phyloP scores from a whole-genome alignment of 768 basidiomycete genomes.

The Trametes gibbosa region DNA sequence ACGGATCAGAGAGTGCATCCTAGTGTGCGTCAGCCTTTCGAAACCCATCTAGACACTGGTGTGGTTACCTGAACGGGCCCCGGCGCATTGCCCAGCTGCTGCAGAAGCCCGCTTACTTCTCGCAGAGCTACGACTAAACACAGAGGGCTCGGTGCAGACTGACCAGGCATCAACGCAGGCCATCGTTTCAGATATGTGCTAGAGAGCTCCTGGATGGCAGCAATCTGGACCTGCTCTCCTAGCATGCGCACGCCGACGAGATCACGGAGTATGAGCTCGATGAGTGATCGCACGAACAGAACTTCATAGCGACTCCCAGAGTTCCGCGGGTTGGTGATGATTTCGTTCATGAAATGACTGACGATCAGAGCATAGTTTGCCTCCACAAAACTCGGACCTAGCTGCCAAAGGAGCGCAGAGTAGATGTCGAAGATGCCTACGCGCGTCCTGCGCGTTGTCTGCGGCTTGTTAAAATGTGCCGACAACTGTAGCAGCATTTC shows the following conservation, averaged over 20 bases:
- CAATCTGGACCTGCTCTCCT: constrained; percentile 91
- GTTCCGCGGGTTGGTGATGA: constrained; percentile 61
- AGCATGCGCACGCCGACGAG: constrained; percentile 86
- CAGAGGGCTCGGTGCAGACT: constrained; percentile 61
- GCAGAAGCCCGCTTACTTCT: constrained; percentile 83
- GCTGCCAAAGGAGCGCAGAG: constrained; percentile 65
- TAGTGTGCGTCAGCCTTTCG: constrained; percentile 3
- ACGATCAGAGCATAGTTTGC: constrained; percentile 77
- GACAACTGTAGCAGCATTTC: constrained; percentile 89
- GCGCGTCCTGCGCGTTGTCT: constrained; percentile 63
- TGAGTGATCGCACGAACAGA: constrained; percentile 66
- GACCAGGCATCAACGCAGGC: constrained; percentile 91
- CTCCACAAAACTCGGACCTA: constrained; percentile 81
- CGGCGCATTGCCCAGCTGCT: constrained; percentile 90
- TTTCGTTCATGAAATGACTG: constrained; percentile 73
- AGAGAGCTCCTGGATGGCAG: constrained; percentile 84
- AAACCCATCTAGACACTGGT: background rate
- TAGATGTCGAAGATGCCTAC: constrained; percentile 92
- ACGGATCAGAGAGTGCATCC: constrained; percentile 83
- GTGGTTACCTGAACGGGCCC: constrained; percentile 72
- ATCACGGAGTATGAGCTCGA: constrained; percentile 78
- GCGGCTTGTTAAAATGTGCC: constrained; percentile 72
- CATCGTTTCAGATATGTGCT: constrained; percentile 83
- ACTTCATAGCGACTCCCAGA: constrained; percentile 66
- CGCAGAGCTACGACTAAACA: constrained; percentile 73